phyloP scores from a whole-genome alignment of 179 eudicot genomes.

The Drosera spatulata region DNA sequence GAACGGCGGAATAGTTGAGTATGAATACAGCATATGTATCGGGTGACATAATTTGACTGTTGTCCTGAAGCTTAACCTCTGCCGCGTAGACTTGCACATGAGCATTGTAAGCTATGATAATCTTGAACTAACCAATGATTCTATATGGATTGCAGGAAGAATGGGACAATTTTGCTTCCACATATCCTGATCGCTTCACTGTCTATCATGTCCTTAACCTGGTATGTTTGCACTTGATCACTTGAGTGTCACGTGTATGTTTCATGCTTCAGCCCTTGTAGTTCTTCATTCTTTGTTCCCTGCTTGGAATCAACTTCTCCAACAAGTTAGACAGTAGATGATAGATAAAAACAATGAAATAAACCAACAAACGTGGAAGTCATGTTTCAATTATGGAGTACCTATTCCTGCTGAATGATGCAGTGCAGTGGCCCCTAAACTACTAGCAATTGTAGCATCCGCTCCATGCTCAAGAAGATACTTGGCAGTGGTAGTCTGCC shows the following conservation, averaged over 20 bases:
- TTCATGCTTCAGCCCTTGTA: neutral
- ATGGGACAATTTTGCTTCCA: conserved; percentile 50
- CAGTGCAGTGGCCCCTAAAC: conserved; percentile 83
- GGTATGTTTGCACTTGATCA: conserved; percentile 15
- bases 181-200: conserved; percentile 60
- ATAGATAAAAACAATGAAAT: too few relatives aligned
- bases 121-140: too few relatives aligned
- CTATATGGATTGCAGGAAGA: conserved; percentile 86
- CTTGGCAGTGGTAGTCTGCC: conserved; percentile 58
- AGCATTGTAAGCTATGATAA: too few relatives aligned
- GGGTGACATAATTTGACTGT: too few relatives aligned
- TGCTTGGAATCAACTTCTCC: conserved; percentile 19
- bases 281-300: conserved; percentile 43
- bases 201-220: conserved; percentile 36
- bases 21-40: too few relatives aligned
- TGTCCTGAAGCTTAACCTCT: too few relatives aligned
- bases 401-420: conserved; percentile 95
- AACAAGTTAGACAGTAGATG: conserved; percentile 1
- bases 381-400: conserved; percentile 4
- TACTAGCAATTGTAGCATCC: conserved; percentile 64
- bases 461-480: conserved; percentile 84
- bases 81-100: too few relatives aligned
- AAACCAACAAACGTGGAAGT: too few relatives aligned
- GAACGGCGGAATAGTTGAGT: too few relatives aligned
- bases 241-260: neutral